phyloP scores from a whole-genome alignment of 306 rosid species.

The Citrullus colocynthis region DNA sequence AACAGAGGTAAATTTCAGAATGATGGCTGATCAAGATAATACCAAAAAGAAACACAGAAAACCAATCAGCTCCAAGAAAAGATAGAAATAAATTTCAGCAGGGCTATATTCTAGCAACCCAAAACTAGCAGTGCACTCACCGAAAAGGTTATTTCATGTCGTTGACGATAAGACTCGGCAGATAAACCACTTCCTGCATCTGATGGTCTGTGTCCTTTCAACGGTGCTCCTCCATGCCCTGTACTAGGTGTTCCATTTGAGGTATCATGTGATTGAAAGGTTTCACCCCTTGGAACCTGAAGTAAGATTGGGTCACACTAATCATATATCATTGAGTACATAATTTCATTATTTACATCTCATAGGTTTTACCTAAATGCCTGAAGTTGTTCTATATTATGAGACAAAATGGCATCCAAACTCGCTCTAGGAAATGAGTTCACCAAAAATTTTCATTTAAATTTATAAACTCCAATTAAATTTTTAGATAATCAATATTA shows the following conservation, averaged over 20 bases:
- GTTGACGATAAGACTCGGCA: constrained; percentile 61
- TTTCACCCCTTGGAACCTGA: constrained; percentile 47
- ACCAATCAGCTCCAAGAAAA: not conserved
- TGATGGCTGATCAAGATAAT: not conserved
- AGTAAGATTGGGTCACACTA: constrained; percentile 14
- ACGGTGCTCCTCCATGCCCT: constrained; percentile 36
- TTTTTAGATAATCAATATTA: not conserved
- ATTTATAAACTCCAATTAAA: not conserved
- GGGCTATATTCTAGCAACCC: not conserved
- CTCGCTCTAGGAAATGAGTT: not conserved
- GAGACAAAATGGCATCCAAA: not conserved
- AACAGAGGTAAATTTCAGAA: not conserved
- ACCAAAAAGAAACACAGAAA: not conserved
- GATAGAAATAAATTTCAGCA: not conserved
- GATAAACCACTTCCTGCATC: constrained; percentile 64
- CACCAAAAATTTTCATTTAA: not conserved
- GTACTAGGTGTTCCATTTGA: constrained; percentile 33
- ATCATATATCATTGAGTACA: not conserved
- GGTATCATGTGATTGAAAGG: constrained; percentile 24
- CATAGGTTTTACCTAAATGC: not conserved
- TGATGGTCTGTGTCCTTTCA: constrained; percentile 32
- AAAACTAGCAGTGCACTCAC: constrained; percentile 35
- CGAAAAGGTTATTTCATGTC: constrained; percentile 70
- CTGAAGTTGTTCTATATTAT: not conserved
- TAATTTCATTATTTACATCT: not conserved